Percentiles rank a stretch among this genome's conserved stretches.
These are phyloP conservation scores for Rhodomyrtus psidioides DNA, from an alignment of 441 rosid genomes.

Conservation along the genomic window DNA sequence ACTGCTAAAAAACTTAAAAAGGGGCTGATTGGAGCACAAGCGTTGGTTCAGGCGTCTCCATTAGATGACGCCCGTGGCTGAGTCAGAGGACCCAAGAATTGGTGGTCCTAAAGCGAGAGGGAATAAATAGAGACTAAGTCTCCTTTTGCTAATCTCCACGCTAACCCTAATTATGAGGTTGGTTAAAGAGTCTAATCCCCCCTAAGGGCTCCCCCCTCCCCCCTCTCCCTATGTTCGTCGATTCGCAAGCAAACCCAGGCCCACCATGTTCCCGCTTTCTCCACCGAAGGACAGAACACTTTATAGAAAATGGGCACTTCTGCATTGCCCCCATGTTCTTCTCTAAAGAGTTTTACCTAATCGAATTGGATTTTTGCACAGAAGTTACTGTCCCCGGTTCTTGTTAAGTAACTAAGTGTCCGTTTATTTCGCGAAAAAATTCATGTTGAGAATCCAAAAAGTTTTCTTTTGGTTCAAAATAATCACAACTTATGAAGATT, in stretches of 20 bases:
- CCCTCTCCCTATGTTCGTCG: neutral
- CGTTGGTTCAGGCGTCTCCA: neutral
- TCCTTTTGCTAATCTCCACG: slow-evolving; percentile 5
- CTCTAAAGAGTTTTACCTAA: neutral
- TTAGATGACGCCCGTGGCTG: neutral
- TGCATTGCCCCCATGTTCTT: neutral
- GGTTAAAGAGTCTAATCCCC: slow-evolving; percentile 33
- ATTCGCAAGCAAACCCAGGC: neutral
- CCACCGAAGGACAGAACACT: neutral
- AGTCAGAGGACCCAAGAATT: neutral
- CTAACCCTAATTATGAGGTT: slow-evolving; percentile 38
- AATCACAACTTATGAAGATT: too few species aligned
- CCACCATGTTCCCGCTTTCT: slow-evolving; percentile 2
- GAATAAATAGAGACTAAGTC: neutral
- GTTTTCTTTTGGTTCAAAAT: too few species aligned
- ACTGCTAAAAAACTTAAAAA: neutral
- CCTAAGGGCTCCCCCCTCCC: neutral
- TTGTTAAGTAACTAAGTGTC: neutral
- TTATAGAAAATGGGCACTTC: neutral
- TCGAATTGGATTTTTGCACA: neutral
- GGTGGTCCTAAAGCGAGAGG: neutral
- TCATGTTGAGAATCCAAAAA: too few species aligned
- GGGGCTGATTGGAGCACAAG: neutral
- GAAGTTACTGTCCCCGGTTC: neutral
- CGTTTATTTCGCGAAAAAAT: too few species aligned